These are phyloP conservation scores for Polyporus arcularius DNA, from an alignment of 768 basidiomycete species.

Conservation along the genomic window DNA sequence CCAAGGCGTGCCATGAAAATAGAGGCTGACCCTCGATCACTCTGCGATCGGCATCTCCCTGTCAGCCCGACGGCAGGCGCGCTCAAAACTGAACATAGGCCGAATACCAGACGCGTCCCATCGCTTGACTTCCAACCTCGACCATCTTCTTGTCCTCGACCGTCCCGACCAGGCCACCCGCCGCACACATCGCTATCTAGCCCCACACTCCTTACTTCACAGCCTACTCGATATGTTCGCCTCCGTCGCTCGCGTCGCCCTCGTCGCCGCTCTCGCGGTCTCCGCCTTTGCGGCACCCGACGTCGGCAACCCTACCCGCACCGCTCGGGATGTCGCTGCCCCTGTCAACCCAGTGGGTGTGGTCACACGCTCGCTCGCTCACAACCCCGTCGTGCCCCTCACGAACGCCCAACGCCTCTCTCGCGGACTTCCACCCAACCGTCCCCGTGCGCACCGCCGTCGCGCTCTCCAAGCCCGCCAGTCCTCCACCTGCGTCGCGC, in stretches of 20 bases:
- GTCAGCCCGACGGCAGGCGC: no score
- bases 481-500: conserved; percentile 8
- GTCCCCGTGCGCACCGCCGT: conserved; percentile 12
- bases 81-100: no score
- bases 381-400: background rate
- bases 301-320: background rate
- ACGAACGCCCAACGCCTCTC: conserved; percentile 24
- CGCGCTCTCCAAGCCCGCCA: conserved; percentile 4
- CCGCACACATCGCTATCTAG: no score
- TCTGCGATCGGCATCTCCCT: no score
- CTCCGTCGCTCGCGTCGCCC: background rate
- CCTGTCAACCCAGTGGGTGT: conserved; percentile 15
- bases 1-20: no score
- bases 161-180: no score
- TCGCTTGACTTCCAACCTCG: no score
- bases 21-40: no score
- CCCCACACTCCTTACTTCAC: background rate
- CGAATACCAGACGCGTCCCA: no score
- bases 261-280: background rate
- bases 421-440: conserved; percentile 21
- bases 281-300: background rate
- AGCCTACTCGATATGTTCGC: background rate
- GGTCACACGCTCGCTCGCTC: conserved; percentile 3
- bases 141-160: no score
- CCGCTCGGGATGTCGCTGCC: background rate